Base-by-base conservation (phyloP, 2,329 filamentous ascomycete species). In the Elsinoe perseae region DNA sequence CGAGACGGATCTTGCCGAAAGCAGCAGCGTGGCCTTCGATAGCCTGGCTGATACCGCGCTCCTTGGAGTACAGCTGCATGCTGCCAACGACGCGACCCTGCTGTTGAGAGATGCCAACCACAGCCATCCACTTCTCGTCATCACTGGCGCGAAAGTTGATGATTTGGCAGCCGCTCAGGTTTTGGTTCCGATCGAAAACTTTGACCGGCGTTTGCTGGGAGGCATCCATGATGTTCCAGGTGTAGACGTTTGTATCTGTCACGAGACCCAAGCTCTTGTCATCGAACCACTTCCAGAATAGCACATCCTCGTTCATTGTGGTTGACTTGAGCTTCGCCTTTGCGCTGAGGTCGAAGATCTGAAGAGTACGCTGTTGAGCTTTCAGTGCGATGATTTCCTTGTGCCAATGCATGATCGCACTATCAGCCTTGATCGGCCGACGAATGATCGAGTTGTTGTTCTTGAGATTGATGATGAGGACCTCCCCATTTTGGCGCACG, bases 261-360 rank as follows among this genome's bases (percentile, higher is more conserved):
- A 98, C 88, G 66, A 98, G 78, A 60, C 92, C 93, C 59, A 98
- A 76, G 60, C 85, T 87, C 58, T 81, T 86, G 66, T 95, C 89
- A 74, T 85, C 95, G 74, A 95, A 89, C 93, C 93, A 98, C 76
- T 95, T 95, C 95, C 93, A 98, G 80, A 95, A 98, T 60, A 93
- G 86, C 54, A 98, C 89, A 73, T 98, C 93, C 72, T 97, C 93
- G 67, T 86, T 89, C 87, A 97, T 96, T 55, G 87, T 89, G 58
- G 91, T 86, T 38, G 92, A 95, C 81, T 97, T 97, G 67, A 98
- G 81, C 80, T 96, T 97, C 73, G 86, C 83, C 79, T 97, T 98
- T 66, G 86, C 82, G 65, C 84, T 85, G 59, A 98, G 81, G 72
- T 98, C 92, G 75, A 98, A 98, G 71, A 98, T 95, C 77, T 98